A percentile compares a stretch with the other conserved stretches of the same genome.
Evolutionary conservation across 106 monocot genomes (phyloP).

Genomic region (Agapanthus africanus): DNA sequence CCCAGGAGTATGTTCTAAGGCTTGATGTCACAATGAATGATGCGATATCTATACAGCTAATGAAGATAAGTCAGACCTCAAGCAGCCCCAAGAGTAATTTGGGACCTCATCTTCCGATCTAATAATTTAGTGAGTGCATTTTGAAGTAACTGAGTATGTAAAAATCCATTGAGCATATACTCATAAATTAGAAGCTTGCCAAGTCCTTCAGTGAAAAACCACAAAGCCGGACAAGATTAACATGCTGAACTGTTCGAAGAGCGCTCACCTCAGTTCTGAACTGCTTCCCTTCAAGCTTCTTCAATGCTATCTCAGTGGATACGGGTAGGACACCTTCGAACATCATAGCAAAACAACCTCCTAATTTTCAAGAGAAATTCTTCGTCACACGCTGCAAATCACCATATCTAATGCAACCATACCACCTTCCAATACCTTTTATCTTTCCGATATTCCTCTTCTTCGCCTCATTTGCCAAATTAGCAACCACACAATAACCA

Average conservation of each 20-base stretch:
- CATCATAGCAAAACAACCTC: conserved; percentile 36
- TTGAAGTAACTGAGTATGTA: conserved; percentile 17
- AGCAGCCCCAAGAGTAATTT: conserved; percentile 28
- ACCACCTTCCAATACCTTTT: conserved; percentile 1
- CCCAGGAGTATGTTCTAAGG: conserved; percentile 39
- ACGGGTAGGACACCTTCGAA: conserved; percentile 22
- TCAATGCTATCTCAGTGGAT: conserved; percentile 24
- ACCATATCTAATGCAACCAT: conserved; percentile 13
- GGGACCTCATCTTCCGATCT: conserved; percentile 23
- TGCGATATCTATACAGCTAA: conserved; percentile 32
- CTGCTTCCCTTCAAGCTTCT: conserved; percentile 47
- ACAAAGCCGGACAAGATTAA: conserved; percentile 31
- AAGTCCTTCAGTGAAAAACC: conserved; percentile 30
- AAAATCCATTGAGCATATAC: conserved; percentile 27
- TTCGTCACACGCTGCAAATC: conserved; percentile 30
- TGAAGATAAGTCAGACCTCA: conserved; percentile 36
- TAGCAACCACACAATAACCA: conserved; percentile 5
- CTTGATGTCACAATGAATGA: conserved; percentile 42
- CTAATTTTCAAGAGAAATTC: conserved; percentile 36
- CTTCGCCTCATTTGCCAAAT: conserved; percentile 11
- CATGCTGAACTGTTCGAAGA: conserved; percentile 28
- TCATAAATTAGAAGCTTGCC: conserved; percentile 30
- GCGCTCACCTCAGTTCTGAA: conserved; percentile 37
- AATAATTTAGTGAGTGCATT: too few species aligned
- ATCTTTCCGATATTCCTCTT: too few species aligned